These are phyloP conservation scores for Boletus bicolor DNA, from an alignment of 768 basidiomycete genomes.

Conservation along the genomic window DNA sequence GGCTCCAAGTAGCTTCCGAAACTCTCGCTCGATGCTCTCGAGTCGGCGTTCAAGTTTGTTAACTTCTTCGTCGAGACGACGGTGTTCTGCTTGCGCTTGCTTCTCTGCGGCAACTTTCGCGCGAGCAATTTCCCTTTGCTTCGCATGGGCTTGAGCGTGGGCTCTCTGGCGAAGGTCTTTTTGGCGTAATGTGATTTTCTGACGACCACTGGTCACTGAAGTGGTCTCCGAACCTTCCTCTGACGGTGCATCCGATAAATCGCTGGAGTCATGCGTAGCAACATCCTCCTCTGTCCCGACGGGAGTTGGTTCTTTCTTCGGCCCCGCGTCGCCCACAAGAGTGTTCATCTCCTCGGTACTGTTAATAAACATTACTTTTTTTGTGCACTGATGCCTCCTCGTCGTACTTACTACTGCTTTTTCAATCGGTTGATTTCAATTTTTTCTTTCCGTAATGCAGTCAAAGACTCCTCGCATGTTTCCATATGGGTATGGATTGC, in stretches of 20 bases:
- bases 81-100: slow-evolving; percentile 78
- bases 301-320: slow-evolving; percentile 45
- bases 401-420: slow-evolving; percentile 73
- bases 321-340: slow-evolving; percentile 52
- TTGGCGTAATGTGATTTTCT: slow-evolving; percentile 48
- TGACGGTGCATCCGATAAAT: slow-evolving; percentile 66
- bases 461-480: slow-evolving; percentile 82
- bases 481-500: slow-evolving; percentile 88
- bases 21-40: slow-evolving; percentile 89
- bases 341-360: slow-evolving; percentile 73
- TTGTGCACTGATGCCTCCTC: slow-evolving; percentile 6
- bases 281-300: slow-evolving; percentile 51
- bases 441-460: slow-evolving; percentile 91
- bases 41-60: slow-evolving; percentile 77
- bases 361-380: slow-evolving; percentile 13
- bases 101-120: slow-evolving; percentile 77
- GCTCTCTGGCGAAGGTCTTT: slow-evolving; percentile 53
- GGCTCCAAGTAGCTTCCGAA: slow-evolving; percentile 82
- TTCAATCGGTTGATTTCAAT: slow-evolving; percentile 90
- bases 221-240: slow-evolving; percentile 61
- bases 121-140: slow-evolving; percentile 77
- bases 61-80: slow-evolving; percentile 84
- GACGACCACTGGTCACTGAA: slow-evolving; percentile 38
- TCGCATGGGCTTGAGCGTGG: slow-evolving; percentile 58
- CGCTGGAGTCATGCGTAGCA: slow-evolving; percentile 62